These are phyloP conservation scores for Gentiana straminea DNA, from an alignment of 257 asterid species.

Conservation along the genomic window DNA sequence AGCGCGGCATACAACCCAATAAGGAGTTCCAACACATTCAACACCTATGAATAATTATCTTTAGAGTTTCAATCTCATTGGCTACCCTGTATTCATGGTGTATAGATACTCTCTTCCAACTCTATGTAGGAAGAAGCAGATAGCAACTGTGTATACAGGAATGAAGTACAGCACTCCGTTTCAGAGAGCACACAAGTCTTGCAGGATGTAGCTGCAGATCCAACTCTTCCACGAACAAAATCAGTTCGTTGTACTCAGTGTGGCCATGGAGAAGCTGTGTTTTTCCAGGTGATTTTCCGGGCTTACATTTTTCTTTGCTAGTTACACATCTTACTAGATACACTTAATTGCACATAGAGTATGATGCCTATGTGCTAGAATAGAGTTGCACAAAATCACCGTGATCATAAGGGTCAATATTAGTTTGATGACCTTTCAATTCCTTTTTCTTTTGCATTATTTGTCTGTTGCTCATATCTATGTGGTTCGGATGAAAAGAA, in stretches of 20 bases:
- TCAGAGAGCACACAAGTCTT: slow-evolving; percentile 79
- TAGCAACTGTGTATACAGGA: slow-evolving; percentile 81
- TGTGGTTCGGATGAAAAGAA: no score
- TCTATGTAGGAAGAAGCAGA: slow-evolving; percentile 76
- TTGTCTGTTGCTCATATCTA: no score
- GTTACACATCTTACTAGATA: background rate
- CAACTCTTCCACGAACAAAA: slow-evolving; percentile 98
- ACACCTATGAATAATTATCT: no score
- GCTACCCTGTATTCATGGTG: no score
- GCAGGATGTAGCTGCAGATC: slow-evolving; percentile 97
- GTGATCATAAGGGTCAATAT: background rate
- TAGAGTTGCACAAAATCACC: no score
- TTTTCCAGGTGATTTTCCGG: slow-evolving; percentile 62
- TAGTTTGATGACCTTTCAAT: background rate
- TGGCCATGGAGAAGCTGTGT: slow-evolving; percentile 98
- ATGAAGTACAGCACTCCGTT: slow-evolving; percentile 81
- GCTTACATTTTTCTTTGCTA: background rate
- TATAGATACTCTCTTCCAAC: background rate
- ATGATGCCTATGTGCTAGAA: background rate
- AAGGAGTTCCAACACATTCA: no score
- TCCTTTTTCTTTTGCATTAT: no score
- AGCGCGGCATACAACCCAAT: no score
- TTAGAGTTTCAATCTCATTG: no score
- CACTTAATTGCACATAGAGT: background rate
- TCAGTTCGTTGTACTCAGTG: slow-evolving; percentile 69